Conservation (phyloP, 1,284 basidiomycete species). For the Cystobasidium sp. region DNA sequence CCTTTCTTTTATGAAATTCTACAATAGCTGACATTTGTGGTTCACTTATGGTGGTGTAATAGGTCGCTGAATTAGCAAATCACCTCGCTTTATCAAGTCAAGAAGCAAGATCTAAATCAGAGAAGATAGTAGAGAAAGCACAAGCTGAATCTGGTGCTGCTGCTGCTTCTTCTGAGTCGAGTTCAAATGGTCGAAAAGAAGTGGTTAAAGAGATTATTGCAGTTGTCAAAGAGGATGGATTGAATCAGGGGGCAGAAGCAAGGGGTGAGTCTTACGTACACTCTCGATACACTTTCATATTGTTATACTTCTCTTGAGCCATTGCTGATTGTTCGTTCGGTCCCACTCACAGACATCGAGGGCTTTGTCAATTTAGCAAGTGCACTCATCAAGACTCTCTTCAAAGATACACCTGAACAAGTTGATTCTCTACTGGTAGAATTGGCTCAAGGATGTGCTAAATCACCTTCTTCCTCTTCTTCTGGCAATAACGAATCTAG, state of each 20-base stretch:
- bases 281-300: not conserved
- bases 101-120: conserved; percentile 19
- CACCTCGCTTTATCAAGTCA: conserved; percentile 30
- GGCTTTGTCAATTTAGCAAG: conserved; percentile 49
- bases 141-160: conserved; percentile 26
- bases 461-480: conserved; percentile 21
- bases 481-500: not conserved
- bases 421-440: conserved; percentile 40
- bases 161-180: not conserved
- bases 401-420: conserved; percentile 29
- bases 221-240: conserved; percentile 12
- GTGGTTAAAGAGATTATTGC: conserved; percentile 30
- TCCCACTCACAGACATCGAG: conserved; percentile 44
- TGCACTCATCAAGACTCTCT: conserved; percentile 44
- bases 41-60: too few relatives aligned
- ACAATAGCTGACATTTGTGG: too few relatives aligned
- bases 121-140: conserved; percentile 29
- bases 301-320: not conserved
- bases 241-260: conserved; percentile 40
- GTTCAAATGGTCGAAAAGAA: conserved; percentile 17
- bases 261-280: conserved; percentile 16
- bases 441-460: conserved; percentile 42
- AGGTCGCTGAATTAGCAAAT: conserved; percentile 40
- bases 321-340: not conserved
- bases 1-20: too few relatives aligned